Percentiles rank a stretch among this genome's conserved stretches.
phyloP scores from a whole-genome alignment of 805 yeast genomes.

The Komagataella phaffii region DNA sequence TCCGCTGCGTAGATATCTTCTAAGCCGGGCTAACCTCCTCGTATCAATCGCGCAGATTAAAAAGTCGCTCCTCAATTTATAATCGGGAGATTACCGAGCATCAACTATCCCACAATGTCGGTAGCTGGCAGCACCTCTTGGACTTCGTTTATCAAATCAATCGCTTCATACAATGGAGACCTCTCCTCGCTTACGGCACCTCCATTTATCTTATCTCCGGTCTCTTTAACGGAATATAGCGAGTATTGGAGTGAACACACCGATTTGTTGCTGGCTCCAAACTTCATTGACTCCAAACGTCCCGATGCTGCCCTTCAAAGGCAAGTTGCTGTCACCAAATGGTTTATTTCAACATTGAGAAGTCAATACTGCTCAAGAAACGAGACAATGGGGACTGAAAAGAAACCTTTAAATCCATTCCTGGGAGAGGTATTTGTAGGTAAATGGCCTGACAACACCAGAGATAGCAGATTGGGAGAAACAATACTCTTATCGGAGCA shows the following conservation, averaged over 20 bases:
- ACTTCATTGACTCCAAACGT: slow-evolving; percentile 24
- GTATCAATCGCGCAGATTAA: neutral
- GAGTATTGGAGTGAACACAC: slow-evolving; percentile 95
- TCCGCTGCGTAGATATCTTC: neutral
- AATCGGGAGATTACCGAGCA: neutral
- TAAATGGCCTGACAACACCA: slow-evolving; percentile 53
- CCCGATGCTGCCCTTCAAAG: slow-evolving; percentile 47
- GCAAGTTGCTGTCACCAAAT: slow-evolving; percentile 68
- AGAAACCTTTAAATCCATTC: slow-evolving; percentile 94
- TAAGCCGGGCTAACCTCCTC: neutral
- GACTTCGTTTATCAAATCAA: slow-evolving; percentile 83
- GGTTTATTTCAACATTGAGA: slow-evolving; percentile 86
- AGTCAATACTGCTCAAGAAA: slow-evolving; percentile 90
- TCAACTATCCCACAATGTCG: slow-evolving; percentile 2
- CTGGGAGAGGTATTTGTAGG: slow-evolving; percentile 92
- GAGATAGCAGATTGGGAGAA: slow-evolving; percentile 48
- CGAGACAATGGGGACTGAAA: slow-evolving; percentile 89
- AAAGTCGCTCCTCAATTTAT: neutral
- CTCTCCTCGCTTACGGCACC: slow-evolving; percentile 92
- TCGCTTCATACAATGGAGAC: slow-evolving; percentile 90
- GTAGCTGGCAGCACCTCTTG: slow-evolving; percentile 40
- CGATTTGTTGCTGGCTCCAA: slow-evolving; percentile 67
- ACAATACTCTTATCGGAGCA: slow-evolving; percentile 78
- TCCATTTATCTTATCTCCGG: slow-evolving; percentile 87
- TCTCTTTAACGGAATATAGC: slow-evolving; percentile 81